phyloP scores from a whole-genome alignment of 2,329 filamentous ascomycete genomes.

The Diplodia sapinea region DNA sequence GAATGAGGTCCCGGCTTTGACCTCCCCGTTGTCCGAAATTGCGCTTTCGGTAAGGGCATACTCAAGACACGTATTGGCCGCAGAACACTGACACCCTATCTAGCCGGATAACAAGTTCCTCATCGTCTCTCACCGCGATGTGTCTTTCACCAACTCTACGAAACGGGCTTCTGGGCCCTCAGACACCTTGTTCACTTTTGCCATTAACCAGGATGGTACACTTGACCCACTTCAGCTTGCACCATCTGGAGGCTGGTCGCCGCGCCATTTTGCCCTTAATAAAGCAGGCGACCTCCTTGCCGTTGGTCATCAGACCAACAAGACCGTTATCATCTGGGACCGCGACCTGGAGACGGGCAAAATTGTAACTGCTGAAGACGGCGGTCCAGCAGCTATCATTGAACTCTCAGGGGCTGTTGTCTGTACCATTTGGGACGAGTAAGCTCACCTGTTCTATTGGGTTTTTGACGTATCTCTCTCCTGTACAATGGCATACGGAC shows the following conservation, averaged over 20 bases:
- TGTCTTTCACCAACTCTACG: constrained; percentile 54
- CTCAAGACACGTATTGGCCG: background rate
- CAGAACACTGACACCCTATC: background rate
- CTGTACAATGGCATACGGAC: background rate
- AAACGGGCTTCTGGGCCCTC: constrained; percentile 36
- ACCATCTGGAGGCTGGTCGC: constrained; percentile 68
- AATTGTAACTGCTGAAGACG: constrained; percentile 57
- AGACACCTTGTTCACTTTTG: constrained; percentile 69
- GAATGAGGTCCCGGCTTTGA: constrained; percentile 37
- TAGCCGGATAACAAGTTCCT: constrained; percentile 62
- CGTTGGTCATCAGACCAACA: constrained; percentile 67
- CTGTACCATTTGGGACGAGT: constrained; percentile 45
- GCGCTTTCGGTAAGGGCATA: constrained; percentile 59
- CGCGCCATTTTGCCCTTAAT: constrained; percentile 72
- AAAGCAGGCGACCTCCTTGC: constrained; percentile 67
- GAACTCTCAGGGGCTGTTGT: constrained; percentile 43
- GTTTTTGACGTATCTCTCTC: background rate
- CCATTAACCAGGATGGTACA: constrained; percentile 62
- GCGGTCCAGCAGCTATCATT: constrained; percentile 49
- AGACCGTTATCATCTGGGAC: constrained; percentile 65
- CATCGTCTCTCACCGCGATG: constrained; percentile 71
- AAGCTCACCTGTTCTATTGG: background rate
- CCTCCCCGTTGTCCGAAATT: constrained; percentile 60
- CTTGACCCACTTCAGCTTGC: constrained; percentile 63
- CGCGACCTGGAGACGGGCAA: constrained; percentile 66